phyloP scores from a whole-genome alignment of 331 rosid genomes.

The Acacia concinna region DNA sequence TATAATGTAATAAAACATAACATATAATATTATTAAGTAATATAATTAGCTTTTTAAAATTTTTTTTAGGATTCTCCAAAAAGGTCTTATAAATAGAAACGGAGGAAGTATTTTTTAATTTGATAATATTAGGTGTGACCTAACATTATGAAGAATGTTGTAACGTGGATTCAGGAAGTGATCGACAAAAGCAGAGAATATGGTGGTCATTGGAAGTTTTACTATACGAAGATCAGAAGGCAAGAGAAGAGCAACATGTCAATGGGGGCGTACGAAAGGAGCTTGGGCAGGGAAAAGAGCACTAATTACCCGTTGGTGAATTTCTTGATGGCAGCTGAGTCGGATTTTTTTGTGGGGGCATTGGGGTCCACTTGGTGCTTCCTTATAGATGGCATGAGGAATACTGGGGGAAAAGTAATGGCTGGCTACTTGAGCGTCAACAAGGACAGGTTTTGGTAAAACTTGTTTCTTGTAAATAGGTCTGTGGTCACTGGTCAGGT shows the following conservation, averaged over 20 bases:
- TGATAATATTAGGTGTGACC: not conserved
- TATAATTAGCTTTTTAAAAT: too few relatives aligned
- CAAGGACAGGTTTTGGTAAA: conserved; percentile 89
- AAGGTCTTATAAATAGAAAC: too few relatives aligned
- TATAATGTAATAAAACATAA: too few relatives aligned
- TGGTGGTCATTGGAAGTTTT: conserved; percentile 61
- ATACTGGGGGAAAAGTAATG: conserved; percentile 92
- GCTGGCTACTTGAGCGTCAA: conserved; percentile 92
- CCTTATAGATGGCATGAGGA: conserved; percentile 96
- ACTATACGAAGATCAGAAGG: conserved; percentile 67
- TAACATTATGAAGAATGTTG: not conserved
- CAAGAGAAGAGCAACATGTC: conserved; percentile 61
- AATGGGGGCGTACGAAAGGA: conserved; percentile 75
- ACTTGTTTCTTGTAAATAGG: conserved; percentile 28
- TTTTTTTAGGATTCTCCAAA: too few relatives aligned
- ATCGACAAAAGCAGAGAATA: conserved; percentile 62
- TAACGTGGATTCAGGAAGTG: conserved; percentile 59
- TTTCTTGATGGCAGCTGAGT: conserved; percentile 90
- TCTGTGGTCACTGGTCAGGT: too few relatives aligned
- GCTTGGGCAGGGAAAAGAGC: conserved; percentile 80
- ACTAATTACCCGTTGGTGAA: conserved; percentile 86
- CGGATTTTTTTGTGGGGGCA: conserved; percentile 86
- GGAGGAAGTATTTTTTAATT: too few relatives aligned
- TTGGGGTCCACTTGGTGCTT: conserved; percentile 97
- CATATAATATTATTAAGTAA: too few relatives aligned